A percentile compares a stretch with the other conserved stretches of the same genome.
These are phyloP conservation scores for Ploettnerulaceae sp. DNA, from an alignment of 2,329 filamentous ascomycete genomes.

Conservation along the genomic window DNA sequence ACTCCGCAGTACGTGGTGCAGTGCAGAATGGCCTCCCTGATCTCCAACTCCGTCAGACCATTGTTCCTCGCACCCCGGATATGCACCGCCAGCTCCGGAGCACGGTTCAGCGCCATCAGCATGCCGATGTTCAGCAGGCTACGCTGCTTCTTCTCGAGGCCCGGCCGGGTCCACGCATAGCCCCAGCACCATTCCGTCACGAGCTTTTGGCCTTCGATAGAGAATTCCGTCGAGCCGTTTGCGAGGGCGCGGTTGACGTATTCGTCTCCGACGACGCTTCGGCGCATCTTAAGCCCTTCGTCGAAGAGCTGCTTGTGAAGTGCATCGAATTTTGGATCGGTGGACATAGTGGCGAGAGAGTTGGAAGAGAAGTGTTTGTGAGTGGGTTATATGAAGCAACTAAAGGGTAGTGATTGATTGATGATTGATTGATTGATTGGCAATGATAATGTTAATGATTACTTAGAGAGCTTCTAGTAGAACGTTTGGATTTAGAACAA, in stretches of 20 bases:
- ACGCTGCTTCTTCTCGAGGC: constrained; percentile 55
- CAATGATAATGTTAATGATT: no score
- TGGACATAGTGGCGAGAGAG: constrained; percentile 34
- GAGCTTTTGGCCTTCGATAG: constrained; percentile 55
- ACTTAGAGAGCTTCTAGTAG: background rate
- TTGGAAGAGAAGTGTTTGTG: background rate
- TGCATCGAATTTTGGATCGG: constrained; percentile 38
- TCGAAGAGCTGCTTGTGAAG: constrained; percentile 53
- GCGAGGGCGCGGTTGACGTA: constrained; percentile 54
- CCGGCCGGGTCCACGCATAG: constrained; percentile 57
- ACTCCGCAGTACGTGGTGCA: constrained; percentile 42
- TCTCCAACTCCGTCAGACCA: constrained; percentile 56
- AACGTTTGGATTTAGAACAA: background rate
- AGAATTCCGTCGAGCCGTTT: constrained; percentile 54
- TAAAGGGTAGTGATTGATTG: no score
- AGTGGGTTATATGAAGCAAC: background rate
- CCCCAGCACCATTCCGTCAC: constrained; percentile 63
- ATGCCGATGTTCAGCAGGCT: constrained; percentile 61
- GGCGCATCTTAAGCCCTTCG: constrained; percentile 55
- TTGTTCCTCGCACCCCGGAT: constrained; percentile 60
- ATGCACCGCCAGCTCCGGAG: constrained; percentile 55
- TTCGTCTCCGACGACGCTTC: constrained; percentile 54
- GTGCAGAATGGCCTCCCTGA: constrained; percentile 53
- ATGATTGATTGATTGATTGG: background rate
- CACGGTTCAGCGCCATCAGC: constrained; percentile 56